phyloP scores from a whole-genome alignment of 2,329 filamentous ascomycete genomes.

The Zopfia rhizophila region DNA sequence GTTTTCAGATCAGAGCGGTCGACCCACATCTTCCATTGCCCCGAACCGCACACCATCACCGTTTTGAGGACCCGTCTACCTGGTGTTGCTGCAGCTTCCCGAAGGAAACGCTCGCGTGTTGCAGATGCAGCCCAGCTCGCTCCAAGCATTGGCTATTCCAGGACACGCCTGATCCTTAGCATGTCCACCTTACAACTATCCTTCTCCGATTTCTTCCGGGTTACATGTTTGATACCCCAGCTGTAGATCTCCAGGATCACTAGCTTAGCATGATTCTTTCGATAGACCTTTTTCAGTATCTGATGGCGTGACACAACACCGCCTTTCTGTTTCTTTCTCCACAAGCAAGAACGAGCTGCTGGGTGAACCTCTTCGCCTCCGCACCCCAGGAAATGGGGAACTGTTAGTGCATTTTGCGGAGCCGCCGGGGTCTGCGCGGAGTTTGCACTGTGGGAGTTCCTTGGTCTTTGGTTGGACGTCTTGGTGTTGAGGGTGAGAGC shows the following conservation, averaged over 20 bases:
- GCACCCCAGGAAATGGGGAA: too few relatives aligned
- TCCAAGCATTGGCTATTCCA: not conserved
- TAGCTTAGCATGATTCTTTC: too few relatives aligned
- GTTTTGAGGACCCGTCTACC: not conserved
- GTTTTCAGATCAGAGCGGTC: not conserved
- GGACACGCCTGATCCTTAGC: not conserved
- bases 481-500: too few relatives aligned
- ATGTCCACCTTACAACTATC: not conserved
- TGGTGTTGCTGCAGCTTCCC: too few relatives aligned
- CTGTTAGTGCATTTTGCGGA: too few relatives aligned
- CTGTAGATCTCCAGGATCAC: too few relatives aligned
- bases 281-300: too few relatives aligned
- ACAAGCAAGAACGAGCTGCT: not conserved
- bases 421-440: too few relatives aligned
- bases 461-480: too few relatives aligned
- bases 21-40: slow-evolving; percentile 9
- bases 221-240: too few relatives aligned
- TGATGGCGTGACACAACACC: slow-evolving; percentile 16
- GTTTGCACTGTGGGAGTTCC: too few relatives aligned
- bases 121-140: slow-evolving; percentile 8
- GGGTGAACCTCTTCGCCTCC: too few relatives aligned
- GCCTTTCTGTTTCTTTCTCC: slow-evolving; percentile 4
- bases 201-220: slow-evolving; percentile 11
- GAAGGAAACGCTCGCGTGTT: slow-evolving; percentile 12
- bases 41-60: slow-evolving; percentile 5